These are phyloP conservation scores for Hypoxylon sp. DNA, from an alignment of 2,329 filamentous ascomycete genomes.

Conservation along the genomic window DNA sequence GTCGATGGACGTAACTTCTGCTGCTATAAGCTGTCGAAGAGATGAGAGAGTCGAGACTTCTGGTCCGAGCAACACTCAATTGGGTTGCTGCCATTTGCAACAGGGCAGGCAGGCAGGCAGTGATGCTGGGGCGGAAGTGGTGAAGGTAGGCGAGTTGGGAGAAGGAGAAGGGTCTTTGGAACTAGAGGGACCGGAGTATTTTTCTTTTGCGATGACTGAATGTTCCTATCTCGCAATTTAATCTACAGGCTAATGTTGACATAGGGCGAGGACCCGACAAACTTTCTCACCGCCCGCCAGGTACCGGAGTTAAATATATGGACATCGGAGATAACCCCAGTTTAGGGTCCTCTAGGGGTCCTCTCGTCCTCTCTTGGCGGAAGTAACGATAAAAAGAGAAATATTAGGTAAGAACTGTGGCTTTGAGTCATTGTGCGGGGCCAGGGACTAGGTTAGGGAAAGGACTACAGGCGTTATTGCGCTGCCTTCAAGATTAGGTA, in stretches of 20 bases:
- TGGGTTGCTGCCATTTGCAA: constrained; percentile 39
- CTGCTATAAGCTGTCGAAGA: constrained; percentile 14
- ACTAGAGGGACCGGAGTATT: constrained; percentile 1
- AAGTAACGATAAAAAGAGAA: background rate
- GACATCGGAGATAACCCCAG: constrained; percentile 16
- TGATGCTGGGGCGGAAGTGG: constrained; percentile 4
- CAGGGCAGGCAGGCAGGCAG: background rate
- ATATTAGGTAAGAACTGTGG: background rate
- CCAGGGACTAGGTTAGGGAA: background rate
- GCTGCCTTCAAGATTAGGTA: too few species aligned
- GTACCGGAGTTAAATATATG: constrained; percentile 29
- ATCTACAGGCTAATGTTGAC: constrained; percentile 35
- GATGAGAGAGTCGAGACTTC: constrained; percentile 19
- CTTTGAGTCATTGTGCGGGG: background rate
- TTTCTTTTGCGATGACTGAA: constrained; percentile 5
- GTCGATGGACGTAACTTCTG: constrained; percentile 15
- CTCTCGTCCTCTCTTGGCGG: background rate
- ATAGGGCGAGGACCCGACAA: constrained; percentile 7
- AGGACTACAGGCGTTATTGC: too few species aligned
- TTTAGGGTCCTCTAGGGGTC: background rate
- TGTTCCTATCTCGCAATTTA: constrained; percentile 17
- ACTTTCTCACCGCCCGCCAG: constrained; percentile 20
- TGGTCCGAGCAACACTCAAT: constrained; percentile 28
- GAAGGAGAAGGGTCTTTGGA: constrained; percentile 6
- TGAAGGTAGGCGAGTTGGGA: constrained; percentile 9